Evolutionary conservation across 176 grass and related monocot genomes (phyloP), one percentile per base, ranked within the genome.

Genomic region (Alopecurus myosuroides): DNA sequence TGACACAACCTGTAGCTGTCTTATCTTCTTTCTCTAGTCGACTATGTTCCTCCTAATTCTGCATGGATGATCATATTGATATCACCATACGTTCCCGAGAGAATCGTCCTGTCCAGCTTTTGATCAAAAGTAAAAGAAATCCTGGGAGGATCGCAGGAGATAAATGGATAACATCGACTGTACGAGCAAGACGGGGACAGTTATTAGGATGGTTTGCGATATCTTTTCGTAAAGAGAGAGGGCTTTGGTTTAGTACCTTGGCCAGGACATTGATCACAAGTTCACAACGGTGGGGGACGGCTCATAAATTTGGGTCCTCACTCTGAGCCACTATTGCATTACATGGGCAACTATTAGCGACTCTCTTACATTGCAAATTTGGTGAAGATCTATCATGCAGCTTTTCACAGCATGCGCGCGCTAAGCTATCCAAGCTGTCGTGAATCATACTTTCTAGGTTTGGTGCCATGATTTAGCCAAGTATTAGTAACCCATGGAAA

Each of bases 51-150:
- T 83, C 50, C 39, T 53, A 40, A 46, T 57, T 82, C 18, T 77
- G 71, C 79, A 69, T 77, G 49, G 31, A 51, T 63, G 31, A 50
- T 79, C 56, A 37, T 79, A 22, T 55, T 35, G 45, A 19, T 69
- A 45, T 20, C 17, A 18, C 37, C 74, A 4, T 78, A 50, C 52
- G 15, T 55, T 57, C 13, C 30, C 17, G 37, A 25, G 37, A 36
- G 23, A 72, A 72, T 23, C 6, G 44, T 71, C 17, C 2, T 28
- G 11, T 71, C 33, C 41, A 69, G 3, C 61, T 82, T 82, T 82
- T 72, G 71, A 78, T 82, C 83, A 73, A 22, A n/a, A n/a, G n/a
- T n/a, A n/a, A n/a, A 57, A 35, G 23, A 70, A 31, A 82, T 77
- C 78, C 19, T 52, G 23, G 62, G 51, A 77, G 51, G 71, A 86